Base-by-base conservation (phyloP, 2,329 filamentous ascomycete species). In the Colletotrichum sp. region DNA sequence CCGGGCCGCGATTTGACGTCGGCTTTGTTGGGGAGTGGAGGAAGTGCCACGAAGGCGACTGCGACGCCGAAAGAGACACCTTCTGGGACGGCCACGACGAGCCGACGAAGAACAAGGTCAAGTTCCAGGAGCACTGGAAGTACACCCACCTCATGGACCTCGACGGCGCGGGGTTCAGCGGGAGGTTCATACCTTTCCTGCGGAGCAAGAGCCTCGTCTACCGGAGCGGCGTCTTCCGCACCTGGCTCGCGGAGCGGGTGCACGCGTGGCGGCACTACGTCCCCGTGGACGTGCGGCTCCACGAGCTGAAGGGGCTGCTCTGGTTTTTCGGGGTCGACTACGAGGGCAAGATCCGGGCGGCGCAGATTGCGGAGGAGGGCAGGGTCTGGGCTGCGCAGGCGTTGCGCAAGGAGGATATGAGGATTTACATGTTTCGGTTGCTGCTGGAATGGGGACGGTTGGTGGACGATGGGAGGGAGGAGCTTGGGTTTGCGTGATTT, bases 351-450 rank as follows among this genome's bases (percentile, higher is more conserved):
- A 72, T 74, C 12, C 76, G 72, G 30, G 80, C 80, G 6, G 71
- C 61, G 67, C 73, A 65, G 36, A 77, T 81, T 34, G 80, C 77
- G 39, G 77, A 86, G n/a, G 85, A 86, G 63, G 86, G 87, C 1
- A 82, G 83, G 36, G 78, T 88, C 63, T 94, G 93, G 93, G 89
- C 91, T 0, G 83, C 83, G 2, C 87, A 86, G 80, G 91, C 90
- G 15, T 78, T 94, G 24, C 86, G 93, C 78, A 91, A 89, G 79
- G 92, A 93, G 82, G 94, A 95, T 80, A 94, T 94, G 91, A 92
- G 94, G 82, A 88, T 95, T 10, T 96, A 95, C 80, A 88, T 95
- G 83, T 96, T 95, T 80, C 85, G 94, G 52, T 81, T 95, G 78
- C 81, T 95, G 80, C 82, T 95, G 36, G 94, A 95, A 84, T 95